Percentiles rank a stretch among this genome's conserved stretches.
These are phyloP conservation scores for Cercospora sojina DNA, from an alignment of 2,329 filamentous ascomycete species.

Conservation along the genomic window DNA sequence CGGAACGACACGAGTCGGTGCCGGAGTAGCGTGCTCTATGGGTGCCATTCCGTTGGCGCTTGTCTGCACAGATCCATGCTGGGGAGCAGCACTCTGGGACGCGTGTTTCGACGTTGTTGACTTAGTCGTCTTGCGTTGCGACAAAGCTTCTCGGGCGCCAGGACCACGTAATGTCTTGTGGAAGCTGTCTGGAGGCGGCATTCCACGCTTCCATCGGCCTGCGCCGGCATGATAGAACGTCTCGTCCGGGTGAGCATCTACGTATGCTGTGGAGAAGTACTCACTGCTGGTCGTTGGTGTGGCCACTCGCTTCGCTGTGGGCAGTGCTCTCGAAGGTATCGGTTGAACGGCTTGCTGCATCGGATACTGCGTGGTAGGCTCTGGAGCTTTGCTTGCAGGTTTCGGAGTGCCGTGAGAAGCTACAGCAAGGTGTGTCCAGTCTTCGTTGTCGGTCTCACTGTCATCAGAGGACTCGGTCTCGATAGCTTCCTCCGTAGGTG, in stretches of 20 bases:
- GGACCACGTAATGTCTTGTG: slow-evolving; percentile 15
- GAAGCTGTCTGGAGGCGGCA: slow-evolving; percentile 9
- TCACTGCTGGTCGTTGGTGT: neutral
- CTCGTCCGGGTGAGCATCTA: slow-evolving; percentile 20
- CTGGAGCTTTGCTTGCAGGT: neutral
- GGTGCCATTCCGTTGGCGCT: neutral
- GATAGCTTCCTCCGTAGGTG: neutral
- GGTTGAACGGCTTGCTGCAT: neutral
- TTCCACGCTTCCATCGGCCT: slow-evolving; percentile 16
- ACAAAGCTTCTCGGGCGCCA: neutral
- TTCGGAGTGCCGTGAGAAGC: neutral
- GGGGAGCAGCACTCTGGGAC: neutral
- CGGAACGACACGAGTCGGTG: neutral
- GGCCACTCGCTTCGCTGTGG: neutral
- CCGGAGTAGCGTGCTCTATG: neutral
- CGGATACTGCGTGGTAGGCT: neutral
- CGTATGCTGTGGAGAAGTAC: slow-evolving; percentile 17
- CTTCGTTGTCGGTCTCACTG: slow-evolving; percentile 12
- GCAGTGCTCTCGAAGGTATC: neutral
- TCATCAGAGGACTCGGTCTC: neutral
- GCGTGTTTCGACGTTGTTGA: neutral
- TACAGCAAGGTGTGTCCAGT: slow-evolving; percentile 1
- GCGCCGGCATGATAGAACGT: slow-evolving; percentile 22
- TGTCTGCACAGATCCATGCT: neutral
- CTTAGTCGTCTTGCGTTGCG: neutral